These are phyloP conservation scores for Flaveria brownii DNA, from an alignment of 129 eudicot species.

Conservation along the genomic window DNA sequence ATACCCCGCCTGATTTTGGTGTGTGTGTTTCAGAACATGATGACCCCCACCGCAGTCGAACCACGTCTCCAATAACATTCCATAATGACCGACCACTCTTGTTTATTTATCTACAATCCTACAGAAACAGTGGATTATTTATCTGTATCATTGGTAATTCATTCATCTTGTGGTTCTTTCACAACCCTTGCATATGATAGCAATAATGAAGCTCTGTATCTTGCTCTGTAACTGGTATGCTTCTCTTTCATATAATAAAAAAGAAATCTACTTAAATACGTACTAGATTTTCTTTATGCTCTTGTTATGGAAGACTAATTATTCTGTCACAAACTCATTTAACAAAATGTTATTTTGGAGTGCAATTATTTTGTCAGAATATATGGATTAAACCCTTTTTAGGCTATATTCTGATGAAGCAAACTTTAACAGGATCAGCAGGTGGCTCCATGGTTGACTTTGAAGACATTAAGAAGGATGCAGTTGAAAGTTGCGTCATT, in stretches of 20 bases:
- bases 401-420: slow-evolving; percentile 6
- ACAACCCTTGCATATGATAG: too few species aligned
- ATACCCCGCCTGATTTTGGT: slow-evolving; percentile 55
- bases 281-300: not conserved
- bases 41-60: slow-evolving; percentile 58
- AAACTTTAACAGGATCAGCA: slow-evolving; percentile 39
- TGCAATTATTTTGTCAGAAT: not conserved
- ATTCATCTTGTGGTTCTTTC: too few species aligned
- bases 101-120: slow-evolving; percentile 34
- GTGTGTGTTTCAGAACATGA: slow-evolving; percentile 54
- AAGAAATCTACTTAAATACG: not conserved
- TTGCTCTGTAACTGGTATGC: slow-evolving; percentile 43
- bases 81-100: slow-evolving; percentile 75
- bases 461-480: not conserved
- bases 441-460: slow-evolving; percentile 24
- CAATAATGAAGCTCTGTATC: slow-evolving; percentile 3
- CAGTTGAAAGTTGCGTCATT: too few species aligned
- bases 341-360: not conserved
- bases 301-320: not conserved
- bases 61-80: slow-evolving; percentile 64
- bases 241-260: slow-evolving; percentile 1
- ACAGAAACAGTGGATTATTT: slow-evolving; percentile 4
- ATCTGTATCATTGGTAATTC: not conserved
- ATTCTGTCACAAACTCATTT: not conserved
- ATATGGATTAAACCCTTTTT: not conserved